Percentiles rank a stretch among this genome's conserved stretches.
These are phyloP conservation scores for Lodderomyces margitis DNA, from an alignment of 1,139 yeast species.

Conservation along the genomic window DNA sequence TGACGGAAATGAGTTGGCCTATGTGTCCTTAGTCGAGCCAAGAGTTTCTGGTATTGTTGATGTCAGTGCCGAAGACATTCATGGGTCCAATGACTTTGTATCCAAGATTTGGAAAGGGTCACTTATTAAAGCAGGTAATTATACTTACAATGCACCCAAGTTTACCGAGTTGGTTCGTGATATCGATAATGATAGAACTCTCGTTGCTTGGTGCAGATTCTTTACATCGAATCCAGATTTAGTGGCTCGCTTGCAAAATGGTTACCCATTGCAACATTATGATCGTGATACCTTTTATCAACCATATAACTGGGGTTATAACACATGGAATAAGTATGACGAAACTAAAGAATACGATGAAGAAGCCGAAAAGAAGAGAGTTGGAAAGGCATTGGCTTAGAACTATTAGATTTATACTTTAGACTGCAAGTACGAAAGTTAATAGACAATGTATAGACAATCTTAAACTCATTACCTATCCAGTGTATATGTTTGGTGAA, in stretches of 20 bases:
- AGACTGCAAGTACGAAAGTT: too few relatives aligned
- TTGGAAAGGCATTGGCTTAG: slow-evolving; percentile 16
- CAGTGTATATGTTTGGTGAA: too few relatives aligned
- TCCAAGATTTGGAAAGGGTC: slow-evolving; percentile 49
- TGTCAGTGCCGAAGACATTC: slow-evolving; percentile 15
- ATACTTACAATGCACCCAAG: slow-evolving; percentile 26
- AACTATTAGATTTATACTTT: too few relatives aligned
- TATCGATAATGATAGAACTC: slow-evolving; percentile 35
- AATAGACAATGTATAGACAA: too few relatives aligned
- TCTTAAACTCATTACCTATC: too few relatives aligned
- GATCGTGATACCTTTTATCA: slow-evolving; percentile 25
- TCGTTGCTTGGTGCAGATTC: slow-evolving; percentile 46
- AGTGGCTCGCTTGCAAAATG: slow-evolving; percentile 43
- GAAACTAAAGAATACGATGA: slow-evolving; percentile 16
- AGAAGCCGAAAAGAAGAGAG: slow-evolving; percentile 15
- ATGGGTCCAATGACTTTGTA: slow-evolving; percentile 34
- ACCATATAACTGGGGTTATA: slow-evolving; percentile 26
- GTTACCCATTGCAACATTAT: slow-evolving; percentile 37
- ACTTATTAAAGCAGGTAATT: slow-evolving; percentile 48
- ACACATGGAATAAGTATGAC: slow-evolving; percentile 20
- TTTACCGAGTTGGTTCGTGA: slow-evolving; percentile 21
- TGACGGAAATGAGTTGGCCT: slow-evolving; percentile 44
- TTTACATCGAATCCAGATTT: slow-evolving; percentile 56
- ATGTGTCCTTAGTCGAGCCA: slow-evolving; percentile 53
- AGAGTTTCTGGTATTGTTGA: slow-evolving; percentile 19